These are phyloP conservation scores for Agrocybe pediades DNA, from an alignment of 768 basidiomycete genomes.

Conservation along the genomic window DNA sequence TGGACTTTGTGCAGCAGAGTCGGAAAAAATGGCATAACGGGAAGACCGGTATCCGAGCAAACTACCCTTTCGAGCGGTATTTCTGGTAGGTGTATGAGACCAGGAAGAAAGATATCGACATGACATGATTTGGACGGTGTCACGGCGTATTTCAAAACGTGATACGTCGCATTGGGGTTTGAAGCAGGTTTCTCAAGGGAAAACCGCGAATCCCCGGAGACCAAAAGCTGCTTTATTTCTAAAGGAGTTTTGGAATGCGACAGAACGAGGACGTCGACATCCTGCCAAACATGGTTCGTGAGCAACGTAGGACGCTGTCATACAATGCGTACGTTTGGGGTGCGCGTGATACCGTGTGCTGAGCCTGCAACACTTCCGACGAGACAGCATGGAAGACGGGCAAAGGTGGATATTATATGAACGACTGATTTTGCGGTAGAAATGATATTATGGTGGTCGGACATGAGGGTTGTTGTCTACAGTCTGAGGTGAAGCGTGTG, in stretches of 20 bases:
- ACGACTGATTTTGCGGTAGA: not conserved
- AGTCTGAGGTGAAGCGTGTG: conserved; percentile 19
- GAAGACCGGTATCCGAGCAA: conserved; percentile 1
- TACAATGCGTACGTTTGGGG: conserved; percentile 3
- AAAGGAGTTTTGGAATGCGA: conserved; percentile 1
- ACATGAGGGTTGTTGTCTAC: not conserved
- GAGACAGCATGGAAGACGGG: conserved; percentile 1
- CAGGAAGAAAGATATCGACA: conserved; percentile 19
- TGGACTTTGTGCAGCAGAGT: conserved; percentile 6
- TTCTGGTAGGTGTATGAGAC: conserved; percentile 19
- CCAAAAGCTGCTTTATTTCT: conserved; percentile 11
- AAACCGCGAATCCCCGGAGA: conserved; percentile 1
- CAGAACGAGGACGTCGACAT: conserved; percentile 18
- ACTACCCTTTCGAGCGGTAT: conserved; percentile 10
- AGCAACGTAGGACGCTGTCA: not conserved
- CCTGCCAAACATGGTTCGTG: conserved; percentile 6
- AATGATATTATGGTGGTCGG: conserved; percentile 1
- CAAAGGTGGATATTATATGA: not conserved
- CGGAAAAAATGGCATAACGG: conserved; percentile 9
- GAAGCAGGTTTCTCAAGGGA: conserved; percentile 11
- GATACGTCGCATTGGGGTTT: conserved; percentile 11
- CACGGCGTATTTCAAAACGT: conserved; percentile 16
- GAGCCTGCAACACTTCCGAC: conserved; percentile 9
- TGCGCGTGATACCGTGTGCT: conserved; percentile 7
- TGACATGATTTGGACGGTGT: conserved; percentile 9